phyloP scores from a whole-genome alignment of 306 rosid species.

The Astragalus membranaceus region DNA sequence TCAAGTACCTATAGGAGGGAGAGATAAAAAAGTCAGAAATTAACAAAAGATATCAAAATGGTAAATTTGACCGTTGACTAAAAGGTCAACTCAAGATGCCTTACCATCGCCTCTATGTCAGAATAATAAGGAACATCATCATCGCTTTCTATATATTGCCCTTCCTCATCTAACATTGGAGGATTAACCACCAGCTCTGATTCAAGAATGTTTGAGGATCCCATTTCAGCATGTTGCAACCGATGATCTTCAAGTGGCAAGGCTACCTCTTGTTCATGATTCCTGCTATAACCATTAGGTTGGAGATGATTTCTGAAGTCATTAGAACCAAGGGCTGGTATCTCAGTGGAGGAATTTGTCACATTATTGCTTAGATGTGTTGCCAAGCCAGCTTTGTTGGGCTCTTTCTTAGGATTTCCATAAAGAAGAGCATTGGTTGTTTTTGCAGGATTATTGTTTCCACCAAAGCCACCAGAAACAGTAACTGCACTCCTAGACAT shows the following conservation, averaged over 20 bases:
- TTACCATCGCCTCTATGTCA: constrained; percentile 94
- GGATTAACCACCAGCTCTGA: constrained; percentile 35
- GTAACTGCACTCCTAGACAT: constrained; percentile 32
- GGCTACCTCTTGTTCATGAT: constrained; percentile 32
- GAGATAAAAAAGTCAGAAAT: neutral
- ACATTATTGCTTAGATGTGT: constrained; percentile 29
- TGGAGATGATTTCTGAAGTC: constrained; percentile 34
- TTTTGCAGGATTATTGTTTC: constrained; percentile 26
- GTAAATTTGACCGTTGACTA: constrained; percentile 8
- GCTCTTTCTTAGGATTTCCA: constrained; percentile 35
- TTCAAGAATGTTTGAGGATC: constrained; percentile 25
- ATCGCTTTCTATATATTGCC: constrained; percentile 49
- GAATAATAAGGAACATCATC: constrained; percentile 84
- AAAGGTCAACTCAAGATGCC: constrained; percentile 2
- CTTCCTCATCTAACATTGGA: constrained; percentile 44
- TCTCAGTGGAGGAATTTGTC: constrained; percentile 31
- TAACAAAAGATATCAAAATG: neutral
- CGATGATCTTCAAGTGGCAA: constrained; percentile 39
- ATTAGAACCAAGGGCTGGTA: constrained; percentile 30
- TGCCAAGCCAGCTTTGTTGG: constrained; percentile 18
- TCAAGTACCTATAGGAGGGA: constrained; percentile 71
- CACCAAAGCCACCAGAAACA: constrained; percentile 30
- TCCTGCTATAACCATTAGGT: constrained; percentile 33
- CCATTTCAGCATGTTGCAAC: constrained; percentile 34
- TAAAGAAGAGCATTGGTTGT: constrained; percentile 25